Conservation (phyloP, 2,329 filamentous ascomycete species). For the Thermothelomyces thermophilus region DNA sequence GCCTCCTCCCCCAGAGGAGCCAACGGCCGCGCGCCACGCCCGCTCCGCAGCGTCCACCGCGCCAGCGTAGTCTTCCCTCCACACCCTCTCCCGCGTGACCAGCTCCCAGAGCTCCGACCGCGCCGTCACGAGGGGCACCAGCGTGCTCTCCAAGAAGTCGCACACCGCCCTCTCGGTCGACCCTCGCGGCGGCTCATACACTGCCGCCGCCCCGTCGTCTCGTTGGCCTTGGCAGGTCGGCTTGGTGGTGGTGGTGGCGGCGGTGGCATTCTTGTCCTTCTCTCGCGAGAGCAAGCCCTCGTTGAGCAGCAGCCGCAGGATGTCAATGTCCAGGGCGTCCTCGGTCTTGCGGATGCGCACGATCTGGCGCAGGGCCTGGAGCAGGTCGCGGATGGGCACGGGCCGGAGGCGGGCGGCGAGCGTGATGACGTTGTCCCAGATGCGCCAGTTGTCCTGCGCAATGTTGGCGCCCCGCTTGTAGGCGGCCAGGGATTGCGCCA, state of each 20-base stretch:
- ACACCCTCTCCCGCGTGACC: slow-evolving; percentile 64
- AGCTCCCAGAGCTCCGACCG: slow-evolving; percentile 72
- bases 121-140: slow-evolving; percentile 79
- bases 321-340: slow-evolving; percentile 65
- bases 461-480: slow-evolving; percentile 82
- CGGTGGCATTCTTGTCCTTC: slow-evolving; percentile 27
- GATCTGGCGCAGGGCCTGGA: slow-evolving; percentile 67
- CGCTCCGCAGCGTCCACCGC: slow-evolving; percentile 83
- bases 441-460: slow-evolving; percentile 80
- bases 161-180: slow-evolving; percentile 57
- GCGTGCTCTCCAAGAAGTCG: slow-evolving; percentile 63
- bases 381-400: slow-evolving; percentile 66
- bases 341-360: slow-evolving; percentile 74
- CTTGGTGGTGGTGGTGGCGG: no score
- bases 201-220: slow-evolving; percentile 31
- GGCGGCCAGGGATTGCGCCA: slow-evolving; percentile 70
- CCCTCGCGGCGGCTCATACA: slow-evolving; percentile 48
- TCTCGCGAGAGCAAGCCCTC: slow-evolving; percentile 52
- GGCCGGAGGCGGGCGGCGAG: slow-evolving; percentile 73
- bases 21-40: slow-evolving; percentile 69
- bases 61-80: slow-evolving; percentile 61
- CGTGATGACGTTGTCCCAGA: slow-evolving; percentile 95
- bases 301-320: slow-evolving; percentile 65
- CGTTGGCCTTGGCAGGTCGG: no score
- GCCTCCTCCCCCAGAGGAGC: background rate